These are phyloP conservation scores for Orbilia blumenaviensis DNA, from an alignment of 2,329 filamentous ascomycete genomes.

Conservation along the genomic window DNA sequence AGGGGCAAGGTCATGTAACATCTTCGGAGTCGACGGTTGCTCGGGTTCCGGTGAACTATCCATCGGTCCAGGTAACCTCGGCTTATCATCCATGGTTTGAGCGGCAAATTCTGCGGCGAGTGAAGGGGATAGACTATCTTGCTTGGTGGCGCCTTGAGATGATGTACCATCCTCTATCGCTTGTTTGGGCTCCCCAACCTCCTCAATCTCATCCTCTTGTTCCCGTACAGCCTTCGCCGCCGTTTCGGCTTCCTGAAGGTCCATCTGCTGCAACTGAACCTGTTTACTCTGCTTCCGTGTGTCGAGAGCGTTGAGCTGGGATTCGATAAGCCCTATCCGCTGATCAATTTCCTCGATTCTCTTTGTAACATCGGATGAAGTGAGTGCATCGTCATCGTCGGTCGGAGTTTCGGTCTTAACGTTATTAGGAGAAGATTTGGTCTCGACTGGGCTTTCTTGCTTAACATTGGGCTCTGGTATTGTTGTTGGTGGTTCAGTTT, in stretches of 20 bases:
- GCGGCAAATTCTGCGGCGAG: slow-evolving; percentile 35
- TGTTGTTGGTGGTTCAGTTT: not conserved
- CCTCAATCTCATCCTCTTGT: slow-evolving; percentile 6
- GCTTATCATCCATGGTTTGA: slow-evolving; percentile 46
- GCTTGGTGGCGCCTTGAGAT: slow-evolving; percentile 16
- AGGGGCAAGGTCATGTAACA: slow-evolving; percentile 37
- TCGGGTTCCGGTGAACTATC: slow-evolving; percentile 55
- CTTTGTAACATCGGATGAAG: slow-evolving; percentile 44
- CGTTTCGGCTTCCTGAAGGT: slow-evolving; percentile 24
- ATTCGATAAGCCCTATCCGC: slow-evolving; percentile 29
- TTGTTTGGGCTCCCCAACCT: not conserved
- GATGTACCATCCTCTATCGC: slow-evolving; percentile 11
- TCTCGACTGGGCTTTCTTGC: slow-evolving; percentile 48
- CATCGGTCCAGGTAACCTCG: slow-evolving; percentile 22
- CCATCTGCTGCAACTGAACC: slow-evolving; percentile 33
- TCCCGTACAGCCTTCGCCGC: slow-evolving; percentile 23
- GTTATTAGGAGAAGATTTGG: not conserved
- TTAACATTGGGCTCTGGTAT: slow-evolving; percentile 22
- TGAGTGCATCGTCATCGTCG: slow-evolving; percentile 47
- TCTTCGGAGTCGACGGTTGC: slow-evolving; percentile 38
- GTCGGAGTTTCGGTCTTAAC: slow-evolving; percentile 28
- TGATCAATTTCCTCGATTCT: slow-evolving; percentile 41
- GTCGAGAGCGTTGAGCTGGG: slow-evolving; percentile 20
- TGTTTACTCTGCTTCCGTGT: slow-evolving; percentile 35
- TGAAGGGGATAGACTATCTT: slow-evolving; percentile 42